phyloP scores from a whole-genome alignment of 164 flowering plant species.

The Magnolia officinalis region DNA sequence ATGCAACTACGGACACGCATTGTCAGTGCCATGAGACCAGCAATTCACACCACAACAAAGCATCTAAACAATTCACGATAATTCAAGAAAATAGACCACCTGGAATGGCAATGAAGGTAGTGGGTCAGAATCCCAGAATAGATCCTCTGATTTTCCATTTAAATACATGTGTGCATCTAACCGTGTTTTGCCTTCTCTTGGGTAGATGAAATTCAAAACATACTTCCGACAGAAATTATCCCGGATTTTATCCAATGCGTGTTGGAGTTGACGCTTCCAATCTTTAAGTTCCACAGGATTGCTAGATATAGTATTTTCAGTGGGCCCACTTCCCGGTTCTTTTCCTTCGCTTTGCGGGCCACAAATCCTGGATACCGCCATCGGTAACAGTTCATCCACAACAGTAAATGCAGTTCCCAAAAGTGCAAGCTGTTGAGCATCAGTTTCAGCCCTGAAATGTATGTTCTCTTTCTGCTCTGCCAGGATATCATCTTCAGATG shows the following conservation, averaged over 20 bases:
- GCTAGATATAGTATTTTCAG: conserved; percentile 36
- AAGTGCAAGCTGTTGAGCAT: conserved; percentile 92
- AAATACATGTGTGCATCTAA: conserved; percentile 76
- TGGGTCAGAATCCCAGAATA: conserved; percentile 61
- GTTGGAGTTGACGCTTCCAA: conserved; percentile 88
- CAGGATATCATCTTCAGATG: conserved; percentile 83
- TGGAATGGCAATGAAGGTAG: conserved; percentile 93
- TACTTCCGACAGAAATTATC: conserved; percentile 92
- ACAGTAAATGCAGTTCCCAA: conserved; percentile 84
- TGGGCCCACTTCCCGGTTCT: conserved; percentile 38
- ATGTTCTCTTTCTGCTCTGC: conserved; percentile 55
- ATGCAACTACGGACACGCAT: not conserved
- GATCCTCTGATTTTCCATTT: conserved; percentile 51
- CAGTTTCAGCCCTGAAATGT: conserved; percentile 81
- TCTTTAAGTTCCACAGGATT: conserved; percentile 64
- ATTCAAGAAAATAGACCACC: conserved; percentile 37
- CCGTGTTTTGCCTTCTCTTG: conserved; percentile 79
- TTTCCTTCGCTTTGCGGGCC: conserved; percentile 35
- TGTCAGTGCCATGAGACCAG: not conserved
- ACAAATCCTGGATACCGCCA: conserved; percentile 54
- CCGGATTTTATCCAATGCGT: conserved; percentile 79
- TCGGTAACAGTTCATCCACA: conserved; percentile 74
- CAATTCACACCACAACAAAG: not conserved
- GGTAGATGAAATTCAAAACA: conserved; percentile 85
- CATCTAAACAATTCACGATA: not conserved